Conservation (phyloP, 225 moss, liverwort and hornwort genomes). For the Sphagnum contortum region DNA sequence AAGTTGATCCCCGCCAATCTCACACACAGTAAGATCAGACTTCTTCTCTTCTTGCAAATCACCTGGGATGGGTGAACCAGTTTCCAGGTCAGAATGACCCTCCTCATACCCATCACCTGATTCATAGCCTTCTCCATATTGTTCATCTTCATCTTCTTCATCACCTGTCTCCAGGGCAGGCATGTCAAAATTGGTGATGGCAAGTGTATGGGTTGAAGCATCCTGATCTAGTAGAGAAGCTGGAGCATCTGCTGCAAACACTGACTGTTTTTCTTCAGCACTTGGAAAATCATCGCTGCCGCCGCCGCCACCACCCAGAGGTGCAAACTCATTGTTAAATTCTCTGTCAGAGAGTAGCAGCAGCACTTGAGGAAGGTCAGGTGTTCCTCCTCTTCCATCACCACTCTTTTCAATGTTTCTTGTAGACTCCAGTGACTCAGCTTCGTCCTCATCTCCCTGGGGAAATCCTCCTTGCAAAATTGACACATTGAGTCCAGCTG, state of each 20-base stretch:
- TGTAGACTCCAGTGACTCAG: neutral
- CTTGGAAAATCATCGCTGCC: neutral
- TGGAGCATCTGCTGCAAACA: no score
- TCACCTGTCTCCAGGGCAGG: no score
- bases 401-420: slow-evolving; percentile 6
- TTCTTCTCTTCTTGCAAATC: slow-evolving; percentile 3
- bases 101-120: no score
- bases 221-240: no score
- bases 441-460: slow-evolving; percentile 23
- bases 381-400: slow-evolving; percentile 9
- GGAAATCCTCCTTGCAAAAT: slow-evolving; percentile 57
- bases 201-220: no score
- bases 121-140: no score
- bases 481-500: slow-evolving; percentile 25
- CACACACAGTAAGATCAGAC: neutral
- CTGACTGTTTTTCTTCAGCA: no score
- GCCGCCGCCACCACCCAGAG: neutral
- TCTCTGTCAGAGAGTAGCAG: slow-evolving; percentile 13
- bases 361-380: slow-evolving; percentile 11
- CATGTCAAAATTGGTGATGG: no score
- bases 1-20: slow-evolving; percentile 3
- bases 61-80: no score
- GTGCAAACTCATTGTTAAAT: slow-evolving; percentile 8
- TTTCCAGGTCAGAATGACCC: no score
- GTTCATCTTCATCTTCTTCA: no score